Conservation (phyloP, 805 yeast species). For the Candida peoriensis region DNA sequence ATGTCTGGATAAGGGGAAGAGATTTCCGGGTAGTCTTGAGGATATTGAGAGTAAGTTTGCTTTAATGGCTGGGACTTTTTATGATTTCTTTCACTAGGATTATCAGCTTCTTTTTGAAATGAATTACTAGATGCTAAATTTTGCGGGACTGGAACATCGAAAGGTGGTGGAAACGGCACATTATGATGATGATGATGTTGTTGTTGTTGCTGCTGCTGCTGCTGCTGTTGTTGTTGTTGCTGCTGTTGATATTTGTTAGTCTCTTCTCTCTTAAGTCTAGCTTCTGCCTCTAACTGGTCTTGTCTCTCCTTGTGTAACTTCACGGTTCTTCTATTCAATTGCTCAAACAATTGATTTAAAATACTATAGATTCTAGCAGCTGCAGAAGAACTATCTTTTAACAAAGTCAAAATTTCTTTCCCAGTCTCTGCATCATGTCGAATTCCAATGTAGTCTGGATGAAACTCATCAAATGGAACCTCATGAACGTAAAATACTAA, state of each 20-base stretch:
- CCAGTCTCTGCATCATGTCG: conserved; percentile 80
- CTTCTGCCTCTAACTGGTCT: conserved; percentile 3
- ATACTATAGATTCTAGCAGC: conserved; percentile 78
- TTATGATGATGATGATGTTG: conserved; percentile 4
- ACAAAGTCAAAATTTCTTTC: conserved; percentile 59
- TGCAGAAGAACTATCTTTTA: conserved; percentile 72
- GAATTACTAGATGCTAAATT: conserved; percentile 16
- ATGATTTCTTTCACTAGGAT: too few relatives aligned
- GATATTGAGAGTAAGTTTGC: conserved; percentile 1
- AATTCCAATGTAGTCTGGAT: conserved; percentile 51
- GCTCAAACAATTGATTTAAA: conserved; percentile 74
- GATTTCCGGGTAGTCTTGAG: conserved; percentile 5
- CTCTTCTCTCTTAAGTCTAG: conserved; percentile 6
- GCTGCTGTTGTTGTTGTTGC: conserved; percentile 8
- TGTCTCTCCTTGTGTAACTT: conserved; percentile 30
- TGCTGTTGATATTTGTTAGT: conserved; percentile 8
- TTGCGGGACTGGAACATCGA: conserved; percentile 24
- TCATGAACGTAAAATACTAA: conserved; percentile 74
- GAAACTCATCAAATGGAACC: conserved; percentile 38
- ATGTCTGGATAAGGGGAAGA: conserved; percentile 10
- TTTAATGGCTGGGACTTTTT: too few relatives aligned
- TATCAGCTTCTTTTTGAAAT: neutral
- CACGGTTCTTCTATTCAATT: conserved; percentile 69
- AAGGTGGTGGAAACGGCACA: neutral
- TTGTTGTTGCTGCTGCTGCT: conserved; percentile 11